Evolutionary conservation across 805 yeast genomes (phyloP).

Genomic region (Nakazawaea siamensis): DNA sequence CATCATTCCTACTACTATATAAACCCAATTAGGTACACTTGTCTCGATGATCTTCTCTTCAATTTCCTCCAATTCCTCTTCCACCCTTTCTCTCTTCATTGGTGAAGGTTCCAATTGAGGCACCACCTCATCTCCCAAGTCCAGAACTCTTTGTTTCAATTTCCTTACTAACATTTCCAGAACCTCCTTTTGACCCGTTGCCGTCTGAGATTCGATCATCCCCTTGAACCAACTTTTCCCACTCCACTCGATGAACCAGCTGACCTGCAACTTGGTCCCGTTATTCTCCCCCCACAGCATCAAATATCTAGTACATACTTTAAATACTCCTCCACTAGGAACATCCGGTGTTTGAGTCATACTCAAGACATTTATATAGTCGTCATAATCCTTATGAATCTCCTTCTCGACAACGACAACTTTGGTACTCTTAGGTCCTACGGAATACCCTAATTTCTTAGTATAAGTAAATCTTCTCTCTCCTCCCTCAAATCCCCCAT

Average conservation of each 20-base stretch:
- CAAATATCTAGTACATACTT: constrained; percentile 63
- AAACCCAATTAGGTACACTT: constrained; percentile 1
- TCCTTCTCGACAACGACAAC: constrained; percentile 52
- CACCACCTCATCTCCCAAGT: neutral
- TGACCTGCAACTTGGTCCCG: constrained; percentile 48
- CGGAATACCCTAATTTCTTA: constrained; percentile 68
- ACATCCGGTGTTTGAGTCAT: constrained; percentile 84
- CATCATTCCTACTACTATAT: too few species aligned
- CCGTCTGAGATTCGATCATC: constrained; percentile 79
- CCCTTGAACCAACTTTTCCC: constrained; percentile 89
- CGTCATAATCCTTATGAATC: constrained; percentile 43
- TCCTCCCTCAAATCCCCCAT: constrained; percentile 22
- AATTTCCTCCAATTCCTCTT: neutral
- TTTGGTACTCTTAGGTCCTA: constrained; percentile 90
- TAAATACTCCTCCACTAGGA: constrained; percentile 82
- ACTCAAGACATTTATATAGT: constrained; percentile 51
- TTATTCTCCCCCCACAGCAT: constrained; percentile 69
- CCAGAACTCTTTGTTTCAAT: constrained; percentile 9
- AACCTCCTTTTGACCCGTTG: constrained; percentile 67
- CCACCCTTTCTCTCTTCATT: neutral
- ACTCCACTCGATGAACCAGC: constrained; percentile 82
- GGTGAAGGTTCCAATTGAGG: too few species aligned
- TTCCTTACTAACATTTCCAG: constrained; percentile 31
- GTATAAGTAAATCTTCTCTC: constrained; percentile 56
- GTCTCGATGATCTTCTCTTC: constrained; percentile 4